Evolutionary conservation across 2,329 filamentous ascomycete genomes (phyloP), one percentile per base, ranked within the genome.

Genomic region (Xylariaceae sp.): DNA sequence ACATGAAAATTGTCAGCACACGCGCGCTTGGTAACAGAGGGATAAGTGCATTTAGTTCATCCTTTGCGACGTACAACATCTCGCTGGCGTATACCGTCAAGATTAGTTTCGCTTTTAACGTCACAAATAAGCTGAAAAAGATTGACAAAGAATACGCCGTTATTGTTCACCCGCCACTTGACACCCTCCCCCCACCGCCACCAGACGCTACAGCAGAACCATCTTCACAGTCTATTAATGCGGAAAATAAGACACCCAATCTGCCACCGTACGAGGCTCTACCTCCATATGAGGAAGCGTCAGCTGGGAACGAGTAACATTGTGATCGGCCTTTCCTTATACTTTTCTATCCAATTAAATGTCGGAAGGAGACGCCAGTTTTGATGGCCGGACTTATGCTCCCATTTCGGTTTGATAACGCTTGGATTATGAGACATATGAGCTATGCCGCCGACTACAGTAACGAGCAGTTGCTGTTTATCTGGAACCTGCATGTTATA

Each of bases 31-130:
- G 39, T 3, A 37, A 12, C 13, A 39, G 29, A 2, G 36, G 2
- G 13, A 26, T 21, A 12, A 42, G 30, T 42, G 1, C 29, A 16
- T 47, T 54, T 2, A 13, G 13, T 22, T 44, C 57, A 2, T 42
- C 54, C 2, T 59, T 57, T 42, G 22, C 49, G 3, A 59, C 57
- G 30, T 53, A 42, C 22, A 57, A 59, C 40, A 59, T 59, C 34
- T 26, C 42, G 1, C 26, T 34, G 9, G 8, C 37, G 6, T 53
- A 59, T 22, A 39, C 32, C 2, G 7, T 46, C 10, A 48, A 50
- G 34, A 26, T 59, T 5, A 49, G 19, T 8, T 45, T 59, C 16
- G 54, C 22, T 5, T 55, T 59, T 16, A 39, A 47, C 16, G 6
- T 59, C 34, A 45, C 54, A 5, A 49, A 37, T 2, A 53, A 53